Base-by-base conservation (phyloP, 495 filamentous ascomycete species). In the Aspergillus diversus region DNA sequence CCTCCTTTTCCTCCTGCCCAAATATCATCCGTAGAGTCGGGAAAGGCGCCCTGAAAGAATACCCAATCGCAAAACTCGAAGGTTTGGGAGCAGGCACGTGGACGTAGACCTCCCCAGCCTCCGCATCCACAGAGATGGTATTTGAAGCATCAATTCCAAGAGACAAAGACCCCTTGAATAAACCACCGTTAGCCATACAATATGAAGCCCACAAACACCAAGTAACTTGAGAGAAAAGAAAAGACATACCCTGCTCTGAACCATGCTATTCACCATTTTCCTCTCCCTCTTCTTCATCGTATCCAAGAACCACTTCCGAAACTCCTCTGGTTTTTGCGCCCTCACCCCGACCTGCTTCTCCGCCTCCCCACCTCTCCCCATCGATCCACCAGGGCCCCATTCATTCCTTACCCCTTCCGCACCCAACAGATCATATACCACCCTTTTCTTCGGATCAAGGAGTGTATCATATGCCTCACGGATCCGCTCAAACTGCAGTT, bases 381-480 rank as follows among this genome's bases (percentile, higher is more conserved):
- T 77, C 15, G 59, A 50, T 31, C 78, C 78, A 3, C 35, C 43
- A n/a, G 21, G 43, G 13, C 69, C 65, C 78, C 78, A 83, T 71
- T 83, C 76, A 37, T 66, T 69, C 48, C 73, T 62, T 5, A 85
- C 75, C 9, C 78, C 83, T 56, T 81, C 79, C 6, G 66, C 67
- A 5, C 83, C 82, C 7, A 79, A 56, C 13, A 76, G 52, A 75
- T 88, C 85, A 70, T 87, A 88, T 3, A 85, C 82, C 7, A 73
- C 67, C 46, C 84, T 76, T 61, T 85, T 81, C 32, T 80, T 75
- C n/a, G 81, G 79, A 60, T 87, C 80, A 21, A 80, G 76, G 6
- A 88, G 74, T 2, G 79, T 82, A 66, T 85, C 82, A 39, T 86
- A 86, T 6, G 86, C 86, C 5, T 76, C 73, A 21, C 80, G 75